A percentile compares a stretch with the other conserved stretches of the same genome.
Evolutionary conservation across 495 filamentous ascomycete genomes (phyloP).

Genomic region (Evernia prunastri): DNA sequence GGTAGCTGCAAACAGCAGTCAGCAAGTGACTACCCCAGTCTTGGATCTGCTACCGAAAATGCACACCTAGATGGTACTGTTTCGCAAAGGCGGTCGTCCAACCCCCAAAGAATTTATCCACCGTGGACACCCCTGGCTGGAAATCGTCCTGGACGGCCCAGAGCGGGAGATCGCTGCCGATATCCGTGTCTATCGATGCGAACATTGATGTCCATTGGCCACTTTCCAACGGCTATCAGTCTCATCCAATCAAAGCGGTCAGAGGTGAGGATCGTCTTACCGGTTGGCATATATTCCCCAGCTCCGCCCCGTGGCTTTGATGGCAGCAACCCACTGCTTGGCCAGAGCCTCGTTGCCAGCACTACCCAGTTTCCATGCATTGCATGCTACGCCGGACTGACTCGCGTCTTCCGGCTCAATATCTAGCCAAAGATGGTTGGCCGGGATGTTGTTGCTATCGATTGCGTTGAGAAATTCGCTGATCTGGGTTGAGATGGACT

Average conservation of each 20-base stretch:
- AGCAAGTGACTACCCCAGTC: neutral
- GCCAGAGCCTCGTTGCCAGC: conserved; percentile 22
- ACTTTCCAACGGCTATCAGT: neutral
- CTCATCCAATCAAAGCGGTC: neutral
- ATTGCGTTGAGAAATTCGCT: conserved; percentile 23
- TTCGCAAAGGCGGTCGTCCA: conserved; percentile 31
- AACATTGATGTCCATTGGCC: conserved; percentile 32
- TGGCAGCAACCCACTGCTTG: conserved; percentile 22
- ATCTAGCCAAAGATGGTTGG: conserved; percentile 26
- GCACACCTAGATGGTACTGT: conserved; percentile 24
- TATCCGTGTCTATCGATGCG: conserved; percentile 24
- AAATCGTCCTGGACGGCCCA: conserved; percentile 30
- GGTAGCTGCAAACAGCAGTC: neutral
- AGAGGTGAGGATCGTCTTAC: neutral
- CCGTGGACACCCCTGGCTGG: conserved; percentile 22
- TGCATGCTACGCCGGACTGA: conserved; percentile 3
- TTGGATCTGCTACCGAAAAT: no score
- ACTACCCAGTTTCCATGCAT: conserved; percentile 22
- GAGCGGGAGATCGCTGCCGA: conserved; percentile 29
- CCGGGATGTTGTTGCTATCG: conserved; percentile 16
- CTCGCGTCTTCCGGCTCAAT: conserved; percentile 20
- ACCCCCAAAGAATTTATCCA: conserved; percentile 29
- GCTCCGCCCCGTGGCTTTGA: conserved; percentile 21
- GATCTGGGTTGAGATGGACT: conserved; percentile 21
- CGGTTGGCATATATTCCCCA: conserved; percentile 25